Base-by-base conservation (phyloP, 495 filamentous ascomycete genomes). In the Podospora anserina region DNA sequence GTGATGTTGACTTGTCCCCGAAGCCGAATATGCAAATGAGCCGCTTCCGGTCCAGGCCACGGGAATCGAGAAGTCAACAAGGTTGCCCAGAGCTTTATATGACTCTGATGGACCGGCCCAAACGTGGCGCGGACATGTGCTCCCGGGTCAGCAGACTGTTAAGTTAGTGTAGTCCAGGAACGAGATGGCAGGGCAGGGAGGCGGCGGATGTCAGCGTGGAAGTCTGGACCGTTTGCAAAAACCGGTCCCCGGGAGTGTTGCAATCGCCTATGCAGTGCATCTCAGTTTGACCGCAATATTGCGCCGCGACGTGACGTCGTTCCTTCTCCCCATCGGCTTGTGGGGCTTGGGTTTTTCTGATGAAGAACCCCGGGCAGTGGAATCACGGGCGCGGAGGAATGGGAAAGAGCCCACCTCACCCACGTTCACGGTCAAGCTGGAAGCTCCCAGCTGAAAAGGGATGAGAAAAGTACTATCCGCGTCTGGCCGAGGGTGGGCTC, bases 191-290 rank as follows among this genome's bases (percentile, higher is more conserved):
- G 20, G 63, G 30, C 32, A 66, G 27, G 63, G 23, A 39, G 62
- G 65, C 49, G 62, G 39, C 39, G 39, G 39, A 49, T 69, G 66
- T 71, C 68, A 66, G 66, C 23, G 55, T 61, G 59, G 68, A 34
- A 59, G 59, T 32, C 62, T 53, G 64, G 39, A 61, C 59, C n/a
- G 34, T 62, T 68, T 61, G 55, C 60, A 56, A 69, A 44, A 66
- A 55, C 23, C 49, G 63, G 57, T 68, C 66, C 58, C 54, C 68
- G 64, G 70, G 62, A 68, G 70, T 55, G 75, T 76, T 68, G 49
- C 74, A 77, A 64, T 74, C 70, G 75, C 63, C 67, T 74, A 70
- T 71, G 67, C 65, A 65, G 32, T 69, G 71, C 70, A 72, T 72
- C 65, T 60, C 73, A 70, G 61, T 20, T 61, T 32, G 27, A 70